Conservation (phyloP, 495 filamentous ascomycete genomes). For the Penicillium cosmopolitanum region DNA sequence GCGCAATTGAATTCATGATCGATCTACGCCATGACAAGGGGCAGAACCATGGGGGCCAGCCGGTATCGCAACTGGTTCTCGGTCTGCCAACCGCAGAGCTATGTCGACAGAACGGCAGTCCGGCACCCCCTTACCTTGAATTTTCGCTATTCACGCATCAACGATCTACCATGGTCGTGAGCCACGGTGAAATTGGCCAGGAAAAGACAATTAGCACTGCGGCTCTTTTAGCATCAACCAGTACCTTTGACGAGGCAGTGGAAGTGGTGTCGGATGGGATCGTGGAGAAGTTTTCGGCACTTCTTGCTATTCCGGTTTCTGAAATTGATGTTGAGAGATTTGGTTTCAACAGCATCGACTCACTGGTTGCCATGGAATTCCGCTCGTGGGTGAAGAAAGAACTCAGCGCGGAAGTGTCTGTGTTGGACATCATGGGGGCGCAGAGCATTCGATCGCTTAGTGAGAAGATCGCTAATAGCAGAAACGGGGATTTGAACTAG, state of each 20-base stretch:
- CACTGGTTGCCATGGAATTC: constrained; percentile 52
- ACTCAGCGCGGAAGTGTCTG: constrained; percentile 40
- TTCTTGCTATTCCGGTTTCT: constrained; percentile 39
- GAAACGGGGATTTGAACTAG: neutral
- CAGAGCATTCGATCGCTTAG: constrained; percentile 30
- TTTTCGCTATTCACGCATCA: constrained; percentile 38
- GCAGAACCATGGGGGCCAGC: neutral
- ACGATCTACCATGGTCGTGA: constrained; percentile 2
- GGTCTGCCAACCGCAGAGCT: constrained; percentile 29
- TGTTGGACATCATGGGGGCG: constrained; percentile 44
- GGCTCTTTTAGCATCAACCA: constrained; percentile 14
- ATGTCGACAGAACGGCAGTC: constrained; percentile 28
- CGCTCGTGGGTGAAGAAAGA: constrained; percentile 46
- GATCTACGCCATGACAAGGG: constrained; percentile 19
- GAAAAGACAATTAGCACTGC: constrained; percentile 18
- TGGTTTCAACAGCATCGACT: constrained; percentile 45
- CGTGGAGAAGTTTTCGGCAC: constrained; percentile 28
- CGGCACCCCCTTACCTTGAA: constrained; percentile 27
- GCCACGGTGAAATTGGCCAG: neutral
- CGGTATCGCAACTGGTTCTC: constrained; percentile 27
- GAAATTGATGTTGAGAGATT: constrained; percentile 43
- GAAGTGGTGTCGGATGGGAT: constrained; percentile 27
- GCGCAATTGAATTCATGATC: constrained; percentile 35
- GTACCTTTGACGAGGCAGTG: constrained; percentile 19
- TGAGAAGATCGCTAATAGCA: constrained; percentile 26